phyloP scores from a whole-genome alignment of 768 basidiomycete genomes.

The Xerocomellus intermedius region DNA sequence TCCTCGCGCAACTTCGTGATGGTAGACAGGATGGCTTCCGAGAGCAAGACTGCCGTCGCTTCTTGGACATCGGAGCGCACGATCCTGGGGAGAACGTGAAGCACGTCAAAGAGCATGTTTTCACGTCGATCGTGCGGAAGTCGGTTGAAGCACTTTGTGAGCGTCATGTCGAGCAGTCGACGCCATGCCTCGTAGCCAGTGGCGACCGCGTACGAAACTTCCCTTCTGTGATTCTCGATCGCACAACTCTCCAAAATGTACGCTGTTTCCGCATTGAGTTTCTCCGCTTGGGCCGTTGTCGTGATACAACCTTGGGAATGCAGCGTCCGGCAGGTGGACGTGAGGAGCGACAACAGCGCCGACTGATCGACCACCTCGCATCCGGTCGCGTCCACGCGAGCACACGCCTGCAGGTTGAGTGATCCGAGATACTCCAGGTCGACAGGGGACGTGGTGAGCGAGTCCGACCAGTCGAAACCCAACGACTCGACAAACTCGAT shows the following conservation, averaged over 20 bases:
- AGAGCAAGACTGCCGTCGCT: slow-evolving; percentile 75
- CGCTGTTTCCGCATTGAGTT: slow-evolving; percentile 62
- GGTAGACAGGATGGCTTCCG: slow-evolving; percentile 76
- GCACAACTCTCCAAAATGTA: slow-evolving; percentile 84
- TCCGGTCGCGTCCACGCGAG: slow-evolving; percentile 64
- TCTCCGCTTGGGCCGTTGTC: slow-evolving; percentile 60
- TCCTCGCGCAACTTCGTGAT: slow-evolving; percentile 90
- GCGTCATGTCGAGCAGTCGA: slow-evolving; percentile 75
- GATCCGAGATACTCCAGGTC: slow-evolving; percentile 63
- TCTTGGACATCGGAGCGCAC: slow-evolving; percentile 64
- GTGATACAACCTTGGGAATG: slow-evolving; percentile 68
- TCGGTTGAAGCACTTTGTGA: slow-evolving; percentile 83
- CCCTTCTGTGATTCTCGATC: slow-evolving; percentile 84
- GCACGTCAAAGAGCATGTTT: slow-evolving; percentile 85
- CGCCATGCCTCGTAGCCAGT: slow-evolving; percentile 83
- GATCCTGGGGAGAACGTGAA: slow-evolving; percentile 79
- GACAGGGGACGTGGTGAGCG: slow-evolving; percentile 53
- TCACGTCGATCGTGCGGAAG: slow-evolving; percentile 82
- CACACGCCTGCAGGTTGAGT: slow-evolving; percentile 68
- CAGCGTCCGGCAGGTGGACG: slow-evolving; percentile 54
- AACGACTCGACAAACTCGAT: slow-evolving; percentile 87
- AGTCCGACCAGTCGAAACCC: slow-evolving; percentile 87
- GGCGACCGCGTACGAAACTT: slow-evolving; percentile 69
- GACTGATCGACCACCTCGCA: slow-evolving; percentile 82
- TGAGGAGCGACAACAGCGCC: slow-evolving; percentile 69